Base-by-base conservation (phyloP, 768 basidiomycete genomes). In the Strobilomyces echinocephalus region DNA sequence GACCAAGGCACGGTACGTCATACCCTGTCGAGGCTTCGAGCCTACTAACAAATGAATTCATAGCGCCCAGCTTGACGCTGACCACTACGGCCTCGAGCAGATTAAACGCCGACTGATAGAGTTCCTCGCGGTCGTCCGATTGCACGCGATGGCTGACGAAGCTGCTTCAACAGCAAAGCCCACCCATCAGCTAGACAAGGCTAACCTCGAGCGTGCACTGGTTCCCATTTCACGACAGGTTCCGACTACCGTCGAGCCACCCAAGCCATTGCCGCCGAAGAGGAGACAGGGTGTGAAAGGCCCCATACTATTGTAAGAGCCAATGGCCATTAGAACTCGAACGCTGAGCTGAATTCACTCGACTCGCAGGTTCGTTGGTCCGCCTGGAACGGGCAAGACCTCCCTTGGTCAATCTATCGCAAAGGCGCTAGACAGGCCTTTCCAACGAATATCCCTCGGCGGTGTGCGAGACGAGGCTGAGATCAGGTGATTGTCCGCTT, bases 381-480 rank as follows among this genome's bases (percentile, higher is more conserved):
- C 94, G 10, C 93, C 94, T 0, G 93, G 93, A 3, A 88, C 85
- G 0, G 93, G 91, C 33, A 95, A 95, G 72, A 97, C 93, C 0
- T 92, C 90, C 1, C 82, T 97, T 2, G 94, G 94, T 0, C 87
- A 88, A 60, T 91, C 88, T 0, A 81, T 97, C 28, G 94, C 94
- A 4, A 84, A 83, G 39, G 87, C 91, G 0, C 77, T 97, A 9
- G 78, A 79, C 24, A 75, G 93, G 41, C 91, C 92, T 2, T 97
- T 95, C 78, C 88, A 95, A 61, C 83, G 94, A 11, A 94, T 97
- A 57, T 87, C 91, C 1, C 78, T 97, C 0, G 94, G 94, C 11
- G 94, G 95, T 30, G 91, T 97, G 8, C 79, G 94, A 3, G 94
- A 97, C 62, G 95, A 97, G 69, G 94, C 91, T 0, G 87, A 88